A percentile compares a stretch with the other conserved stretches of the same genome.
Conservation (phyloP, 352 stramenopile species). For the Saprolegnia diclina region DNA sequence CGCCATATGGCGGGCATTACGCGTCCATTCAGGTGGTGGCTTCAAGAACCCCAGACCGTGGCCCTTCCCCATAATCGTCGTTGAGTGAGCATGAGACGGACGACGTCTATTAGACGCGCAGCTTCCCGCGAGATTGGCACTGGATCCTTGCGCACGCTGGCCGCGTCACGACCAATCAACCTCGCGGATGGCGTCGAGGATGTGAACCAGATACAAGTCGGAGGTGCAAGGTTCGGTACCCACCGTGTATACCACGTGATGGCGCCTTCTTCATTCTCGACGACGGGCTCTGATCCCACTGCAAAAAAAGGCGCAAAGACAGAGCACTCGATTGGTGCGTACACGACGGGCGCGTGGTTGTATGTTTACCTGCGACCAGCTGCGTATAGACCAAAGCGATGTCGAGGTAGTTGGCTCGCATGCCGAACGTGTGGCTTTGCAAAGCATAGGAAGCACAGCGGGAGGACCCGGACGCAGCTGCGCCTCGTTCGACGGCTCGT, state of each 20-base stretch:
- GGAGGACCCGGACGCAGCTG: too few relatives aligned
- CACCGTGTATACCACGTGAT: too few relatives aligned
- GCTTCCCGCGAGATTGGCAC: too few relatives aligned
- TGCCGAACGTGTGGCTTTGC: too few relatives aligned
- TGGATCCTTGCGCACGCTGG: too few relatives aligned
- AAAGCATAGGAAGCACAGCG: too few relatives aligned
- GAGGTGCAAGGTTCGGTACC: too few relatives aligned
- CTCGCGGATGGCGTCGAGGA: too few relatives aligned
- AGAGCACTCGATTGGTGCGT: background rate
- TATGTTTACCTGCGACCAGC: background rate
- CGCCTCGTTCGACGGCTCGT: too few relatives aligned
- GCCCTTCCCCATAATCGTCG: background rate
- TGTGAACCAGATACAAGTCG: background rate
- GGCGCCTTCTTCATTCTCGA: background rate
- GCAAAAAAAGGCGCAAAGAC: background rate
- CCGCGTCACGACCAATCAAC: too few relatives aligned
- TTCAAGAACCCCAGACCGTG: background rate
- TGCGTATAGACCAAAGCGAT: background rate
- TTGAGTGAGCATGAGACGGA: constrained; percentile 1
- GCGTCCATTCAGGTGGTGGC: background rate
- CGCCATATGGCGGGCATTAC: background rate
- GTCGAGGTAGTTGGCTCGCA: too few relatives aligned
- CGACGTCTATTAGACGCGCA: background rate
- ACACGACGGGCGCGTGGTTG: background rate
- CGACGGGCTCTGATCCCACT: background rate